Conservation (phyloP, 805 yeast species). For the Sugiyamaella boreocaroliniensis region DNA sequence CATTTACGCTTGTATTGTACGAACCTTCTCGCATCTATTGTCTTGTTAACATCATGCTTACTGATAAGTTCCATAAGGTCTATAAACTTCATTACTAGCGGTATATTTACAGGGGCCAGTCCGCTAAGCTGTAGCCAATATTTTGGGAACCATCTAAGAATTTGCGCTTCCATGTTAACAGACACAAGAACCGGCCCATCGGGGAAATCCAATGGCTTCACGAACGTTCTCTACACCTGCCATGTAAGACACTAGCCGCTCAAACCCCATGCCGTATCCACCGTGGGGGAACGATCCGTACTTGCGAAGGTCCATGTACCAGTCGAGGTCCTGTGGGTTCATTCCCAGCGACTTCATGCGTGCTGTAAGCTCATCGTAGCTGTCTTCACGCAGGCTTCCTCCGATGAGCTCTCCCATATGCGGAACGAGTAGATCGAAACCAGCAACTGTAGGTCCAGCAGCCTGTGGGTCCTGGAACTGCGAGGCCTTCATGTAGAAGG, state of each 20-base stretch:
- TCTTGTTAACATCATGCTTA: background rate
- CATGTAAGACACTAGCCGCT: constrained; percentile 69
- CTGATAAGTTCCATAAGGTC: background rate
- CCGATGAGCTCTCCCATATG: constrained; percentile 92
- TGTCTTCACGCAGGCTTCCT: constrained; percentile 85
- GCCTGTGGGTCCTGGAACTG: background rate
- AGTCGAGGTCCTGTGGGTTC: constrained; percentile 50
- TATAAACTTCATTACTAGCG: background rate
- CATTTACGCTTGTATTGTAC: no score
- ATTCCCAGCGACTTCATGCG: constrained; percentile 52
- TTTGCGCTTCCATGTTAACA: constrained; percentile 29
- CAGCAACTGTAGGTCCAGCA: constrained; percentile 56
- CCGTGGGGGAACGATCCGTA: constrained; percentile 91
- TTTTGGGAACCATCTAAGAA: no score
- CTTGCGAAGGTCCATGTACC: constrained; percentile 72
- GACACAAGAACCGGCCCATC: constrained; percentile 52
- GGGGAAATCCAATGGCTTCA: constrained; percentile 82
- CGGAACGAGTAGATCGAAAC: constrained; percentile 85
- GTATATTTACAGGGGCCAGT: background rate
- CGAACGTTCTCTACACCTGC: constrained; percentile 71
- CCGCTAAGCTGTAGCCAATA: background rate
- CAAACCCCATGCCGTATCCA: constrained; percentile 95
- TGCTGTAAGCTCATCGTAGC: constrained; percentile 38
- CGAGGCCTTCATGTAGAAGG: constrained; percentile 82
- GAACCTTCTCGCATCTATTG: no score